Percentiles rank a stretch among this genome's conserved stretches.
Evolutionary conservation across 805 yeast species (phyloP).

Genomic region (Saturnispora kantuleensis): DNA sequence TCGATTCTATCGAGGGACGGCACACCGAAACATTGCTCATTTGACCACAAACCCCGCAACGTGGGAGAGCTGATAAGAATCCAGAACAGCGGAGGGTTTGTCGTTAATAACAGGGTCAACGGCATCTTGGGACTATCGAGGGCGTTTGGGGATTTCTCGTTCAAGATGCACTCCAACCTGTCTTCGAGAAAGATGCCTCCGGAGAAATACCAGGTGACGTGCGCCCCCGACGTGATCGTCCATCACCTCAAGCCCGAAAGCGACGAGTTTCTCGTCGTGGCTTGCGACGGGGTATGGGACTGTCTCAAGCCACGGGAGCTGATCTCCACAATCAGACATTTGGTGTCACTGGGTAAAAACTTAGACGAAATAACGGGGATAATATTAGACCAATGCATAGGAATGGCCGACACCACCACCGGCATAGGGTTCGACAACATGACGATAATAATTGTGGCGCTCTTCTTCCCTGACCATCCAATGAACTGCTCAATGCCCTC

Average conservation of each 20-base stretch:
- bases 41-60: slow-evolving; percentile 55
- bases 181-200: slow-evolving; percentile 30
- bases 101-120: slow-evolving; percentile 50
- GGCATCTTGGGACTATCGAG: slow-evolving; percentile 48
- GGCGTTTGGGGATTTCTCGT: slow-evolving; percentile 60
- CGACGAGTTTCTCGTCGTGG: slow-evolving; percentile 66
- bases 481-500: not conserved
- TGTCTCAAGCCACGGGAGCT: slow-evolving; percentile 49
- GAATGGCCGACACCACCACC: slow-evolving; percentile 61
- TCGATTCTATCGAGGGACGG: slow-evolving; percentile 49
- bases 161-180: slow-evolving; percentile 27
- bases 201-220: slow-evolving; percentile 72
- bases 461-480: not conserved
- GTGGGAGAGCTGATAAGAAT: slow-evolving; percentile 50
- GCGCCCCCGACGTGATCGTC: slow-evolving; percentile 63
- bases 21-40: slow-evolving; percentile 48
- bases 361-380: slow-evolving; percentile 50
- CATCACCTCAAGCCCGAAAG: slow-evolving; percentile 40
- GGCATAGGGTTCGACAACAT: slow-evolving; percentile 80
- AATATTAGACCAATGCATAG: slow-evolving; percentile 54
- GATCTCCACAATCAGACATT: slow-evolving; percentile 44
- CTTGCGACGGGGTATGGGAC: slow-evolving; percentile 85
- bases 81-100: slow-evolving; percentile 50
- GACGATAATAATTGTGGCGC: slow-evolving; percentile 55
- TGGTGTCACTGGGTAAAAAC: slow-evolving; percentile 46